These are phyloP conservation scores for Boletellus ananas DNA, from an alignment of 768 basidiomycete species.

Conservation along the genomic window DNA sequence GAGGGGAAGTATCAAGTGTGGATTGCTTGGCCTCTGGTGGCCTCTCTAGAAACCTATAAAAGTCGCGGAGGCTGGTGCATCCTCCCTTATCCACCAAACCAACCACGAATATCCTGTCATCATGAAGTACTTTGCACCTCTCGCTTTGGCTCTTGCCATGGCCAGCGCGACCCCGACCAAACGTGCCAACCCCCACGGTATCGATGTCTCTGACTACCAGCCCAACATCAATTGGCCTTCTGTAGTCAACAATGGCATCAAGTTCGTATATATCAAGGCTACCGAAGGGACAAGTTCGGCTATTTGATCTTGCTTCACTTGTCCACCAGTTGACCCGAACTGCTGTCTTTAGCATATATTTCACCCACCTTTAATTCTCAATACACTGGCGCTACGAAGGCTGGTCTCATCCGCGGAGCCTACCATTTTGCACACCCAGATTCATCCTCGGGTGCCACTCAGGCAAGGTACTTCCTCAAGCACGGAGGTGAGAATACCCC, in stretches of 20 bases:
- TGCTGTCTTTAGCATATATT: slow-evolving; percentile 16
- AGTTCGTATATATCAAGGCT: slow-evolving; percentile 64
- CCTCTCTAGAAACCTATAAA: slow-evolving; percentile 10
- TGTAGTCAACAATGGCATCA: slow-evolving; percentile 47
- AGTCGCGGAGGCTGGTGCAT: background rate
- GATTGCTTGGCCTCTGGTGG: too few relatives aligned
- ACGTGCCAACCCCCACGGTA: slow-evolving; percentile 43
- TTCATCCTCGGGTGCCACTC: slow-evolving; percentile 49
- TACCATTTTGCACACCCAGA: slow-evolving; percentile 63
- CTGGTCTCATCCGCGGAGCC: slow-evolving; percentile 53
- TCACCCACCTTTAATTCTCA: slow-evolving; percentile 40
- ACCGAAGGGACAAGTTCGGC: slow-evolving; percentile 56
- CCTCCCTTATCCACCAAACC: background rate
- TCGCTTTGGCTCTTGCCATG: slow-evolving; percentile 15
- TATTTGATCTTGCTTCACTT: background rate
- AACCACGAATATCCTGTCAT: background rate
- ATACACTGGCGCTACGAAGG: slow-evolving; percentile 54
- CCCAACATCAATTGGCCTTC: slow-evolving; percentile 47
- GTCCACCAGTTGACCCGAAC: background rate
- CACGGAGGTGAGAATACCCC: slow-evolving; percentile 42
- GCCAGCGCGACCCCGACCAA: slow-evolving; percentile 15
- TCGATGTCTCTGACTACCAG: slow-evolving; percentile 55
- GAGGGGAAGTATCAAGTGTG: background rate
- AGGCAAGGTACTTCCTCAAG: slow-evolving; percentile 56
- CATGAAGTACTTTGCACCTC: slow-evolving; percentile 21